These are phyloP conservation scores for Colletotrichum australisinense DNA, from an alignment of 2,329 filamentous ascomycete species.

Conservation along the genomic window DNA sequence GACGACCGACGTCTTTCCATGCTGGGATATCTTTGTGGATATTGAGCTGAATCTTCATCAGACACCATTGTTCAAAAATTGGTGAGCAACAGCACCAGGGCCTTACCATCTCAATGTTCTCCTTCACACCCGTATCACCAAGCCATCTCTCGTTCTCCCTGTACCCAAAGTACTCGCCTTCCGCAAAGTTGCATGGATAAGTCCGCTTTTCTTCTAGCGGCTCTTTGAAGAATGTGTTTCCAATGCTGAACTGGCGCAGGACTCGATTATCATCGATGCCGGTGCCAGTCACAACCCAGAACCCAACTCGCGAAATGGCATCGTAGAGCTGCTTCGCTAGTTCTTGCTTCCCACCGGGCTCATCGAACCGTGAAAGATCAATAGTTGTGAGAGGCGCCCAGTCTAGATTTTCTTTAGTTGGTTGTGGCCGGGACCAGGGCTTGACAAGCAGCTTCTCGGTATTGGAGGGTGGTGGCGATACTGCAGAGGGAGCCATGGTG, in stretches of 20 bases:
- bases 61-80: too few species aligned
- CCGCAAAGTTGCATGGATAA: not conserved
- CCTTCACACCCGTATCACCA: not conserved
- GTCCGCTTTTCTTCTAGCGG: not conserved
- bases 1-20: not conserved
- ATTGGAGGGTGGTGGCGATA: not conserved
- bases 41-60: not conserved
- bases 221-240: not conserved
- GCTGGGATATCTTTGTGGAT: not conserved
- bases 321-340: not conserved
- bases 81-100: too few species aligned
- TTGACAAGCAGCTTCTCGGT: not conserved
- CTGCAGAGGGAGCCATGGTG: not conserved
- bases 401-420: not conserved
- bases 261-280: not conserved
- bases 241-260: not conserved
- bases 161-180: not conserved
- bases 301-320: not conserved
- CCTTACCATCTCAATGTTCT: not conserved
- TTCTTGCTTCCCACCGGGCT: not conserved
- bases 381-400: not conserved
- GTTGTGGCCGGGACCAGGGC: not conserved
- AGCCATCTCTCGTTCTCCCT: not conserved
- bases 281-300: not conserved
- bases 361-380: not conserved